Evolutionary conservation across 306 rosid genomes (phyloP).

Genomic region (Fragaria iinumae): DNA sequence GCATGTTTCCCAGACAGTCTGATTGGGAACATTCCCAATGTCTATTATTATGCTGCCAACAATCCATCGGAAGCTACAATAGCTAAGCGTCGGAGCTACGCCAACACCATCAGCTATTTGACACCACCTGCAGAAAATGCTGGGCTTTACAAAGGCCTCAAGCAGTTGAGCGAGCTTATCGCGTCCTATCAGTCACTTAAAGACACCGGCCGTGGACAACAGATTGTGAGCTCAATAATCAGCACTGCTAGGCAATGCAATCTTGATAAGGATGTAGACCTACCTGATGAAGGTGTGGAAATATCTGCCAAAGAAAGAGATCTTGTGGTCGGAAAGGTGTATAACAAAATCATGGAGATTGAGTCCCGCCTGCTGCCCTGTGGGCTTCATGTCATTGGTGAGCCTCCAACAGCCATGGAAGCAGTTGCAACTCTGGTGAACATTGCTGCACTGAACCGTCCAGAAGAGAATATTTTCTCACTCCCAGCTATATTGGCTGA

Average conservation of each 20-base stretch:
- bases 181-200: constrained; percentile 93
- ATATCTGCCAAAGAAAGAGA: constrained; percentile 83
- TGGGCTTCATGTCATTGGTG: constrained; percentile 95
- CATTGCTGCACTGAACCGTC: constrained; percentile 93
- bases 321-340: constrained; percentile 87
- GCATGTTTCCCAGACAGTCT: constrained; percentile 92
- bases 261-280: constrained; percentile 91
- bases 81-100: constrained; percentile 97
- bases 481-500: constrained; percentile 81
- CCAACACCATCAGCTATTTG: constrained; percentile 94
- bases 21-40: constrained; percentile 89
- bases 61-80: constrained; percentile 98
- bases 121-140: constrained; percentile 99
- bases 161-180: constrained; percentile 93
- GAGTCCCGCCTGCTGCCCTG: constrained; percentile 94
- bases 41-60: constrained; percentile 94
- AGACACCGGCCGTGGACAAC: constrained; percentile 94
- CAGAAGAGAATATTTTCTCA: constrained; percentile 74
- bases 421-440: constrained; percentile 97
- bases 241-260: constrained; percentile 96
- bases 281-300: constrained; percentile 84
- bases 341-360: constrained; percentile 96
- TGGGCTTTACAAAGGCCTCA: constrained; percentile 97
- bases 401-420: constrained; percentile 98
- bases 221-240: constrained; percentile 96